Evolutionary conservation across 2,329 filamentous ascomycete genomes (phyloP), one percentile per base, ranked within the genome.

Genomic region (Microdochium bolleyi): DNA sequence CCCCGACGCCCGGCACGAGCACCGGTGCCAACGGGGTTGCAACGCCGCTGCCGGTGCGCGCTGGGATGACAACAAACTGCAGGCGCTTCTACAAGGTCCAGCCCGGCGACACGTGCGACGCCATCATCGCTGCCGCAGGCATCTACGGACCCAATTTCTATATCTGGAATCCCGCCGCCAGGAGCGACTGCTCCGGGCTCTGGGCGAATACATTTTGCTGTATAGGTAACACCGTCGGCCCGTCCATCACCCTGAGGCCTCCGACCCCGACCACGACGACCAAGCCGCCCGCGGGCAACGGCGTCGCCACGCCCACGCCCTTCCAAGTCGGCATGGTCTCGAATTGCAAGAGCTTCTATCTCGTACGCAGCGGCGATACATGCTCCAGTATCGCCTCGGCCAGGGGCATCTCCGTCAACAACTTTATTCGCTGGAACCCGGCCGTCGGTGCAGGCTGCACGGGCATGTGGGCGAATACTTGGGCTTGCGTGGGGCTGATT

Each of bases 261-360:
- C 24, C 50, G 50, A 48, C 50, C 24, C 22, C 4, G 14, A 14
- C 30, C 50, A 48, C 50, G 21, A 38, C 50, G 19, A 44, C 30
- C 19, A 51, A 30, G 37, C 22, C 50, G n/a, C 38, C 3, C 9
- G 5, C 38, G 30, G 37, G 24, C 25, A 52, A 44, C 46, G 51
- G 51, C 21, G 46, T 53, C 51, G 46, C 46, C 11, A 53, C 51
- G 32, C 51, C 51, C 10, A 49, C 48, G 19, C 51, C 51, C 3
- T 21, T 32, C 10, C 44, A 53, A 41, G 32, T 46, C 30, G 32
- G 48, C 30, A 49, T 53, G 46, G 46, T 53, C 5, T 27, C n/a
- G 22, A 53, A 55, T 53, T 60, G 58, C 50, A 53, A 54, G 32
- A 57, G 51, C 24, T 60, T 56, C 52, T 51, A 57, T 51, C 49